Evolutionary conservation across 2,329 filamentous ascomycete genomes (phyloP), one percentile per base, ranked within the genome.

Genomic region (Verticillium tricorpus): DNA sequence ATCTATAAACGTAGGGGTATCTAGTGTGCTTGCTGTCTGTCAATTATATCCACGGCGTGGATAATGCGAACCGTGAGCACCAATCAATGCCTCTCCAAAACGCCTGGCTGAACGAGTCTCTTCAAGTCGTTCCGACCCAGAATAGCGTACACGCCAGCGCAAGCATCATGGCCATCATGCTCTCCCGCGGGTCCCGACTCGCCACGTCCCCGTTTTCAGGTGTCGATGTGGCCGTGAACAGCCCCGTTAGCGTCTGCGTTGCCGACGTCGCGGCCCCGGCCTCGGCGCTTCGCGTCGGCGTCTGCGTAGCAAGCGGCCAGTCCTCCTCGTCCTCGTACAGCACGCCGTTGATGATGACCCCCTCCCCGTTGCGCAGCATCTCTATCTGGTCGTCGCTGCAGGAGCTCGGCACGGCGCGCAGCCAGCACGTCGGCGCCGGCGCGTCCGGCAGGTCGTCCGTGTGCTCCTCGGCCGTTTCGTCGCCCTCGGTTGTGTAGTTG

Each of bases 271-370:
- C 62, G 73, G 59, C 15, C 62, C 63, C 50, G 56, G 57, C 31
- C 14, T 34, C 63, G 1, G 65, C 67, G 40, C 66, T 67, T 0
- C 67, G 68, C 19, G 66, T 63, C 0, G 68, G 67, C 5, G 67
- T 58, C 35, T 66, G 64, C 22, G 71, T 71, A 8, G 71, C 68
- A n/a, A 77, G 67, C 5, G 76, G 74, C 76, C 77, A 82, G 62
- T 81, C 78, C 17, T 70, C 72, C 12, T 72, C 69, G 2, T 73
- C 74, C 37, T 69, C 68, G 65, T 83, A 83, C 68, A 85, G 77
- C 22, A 89, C 77, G 8, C 86, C 87, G 65, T 88, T 86, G 66
- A 86, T 80, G 54, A 89, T 79, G 2, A 82, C 76, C 0, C 87
- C 89, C 35, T 82, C 69, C 3, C 80, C 78, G 1, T 73, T 71